Base-by-base conservation (phyloP, 202 grass and related monocot species). In the Setaria italica region DNA sequence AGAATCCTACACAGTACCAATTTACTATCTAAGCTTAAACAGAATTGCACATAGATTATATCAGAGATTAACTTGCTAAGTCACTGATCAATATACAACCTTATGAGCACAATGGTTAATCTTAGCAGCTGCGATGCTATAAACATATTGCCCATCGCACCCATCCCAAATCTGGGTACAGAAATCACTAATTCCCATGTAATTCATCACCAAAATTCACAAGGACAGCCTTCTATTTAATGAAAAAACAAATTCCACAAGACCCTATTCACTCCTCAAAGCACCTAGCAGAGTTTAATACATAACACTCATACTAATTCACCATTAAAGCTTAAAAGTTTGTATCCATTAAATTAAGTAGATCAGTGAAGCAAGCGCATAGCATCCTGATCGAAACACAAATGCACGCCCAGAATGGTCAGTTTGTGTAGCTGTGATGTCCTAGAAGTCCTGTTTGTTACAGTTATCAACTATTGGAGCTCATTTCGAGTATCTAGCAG, bases 161-260 rank as follows among this genome's bases (percentile, higher is more conserved):
- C 35, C n/a, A 49, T 42, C 37, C 11, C 32, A 55, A 66, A 7
- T 70, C 10, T 75, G 62, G n/a, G 9, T 57, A 83, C 0, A 74
- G 4, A 53, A 83, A 86, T 59, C 48, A 79, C 11, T 20, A 74
- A 62, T 33, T 39, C 6, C 0, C 45, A 73, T 63, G 16, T 7
- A 75, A 20, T 59, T 74, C 2, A 42, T 60, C 37, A 76, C 20
- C 39, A 78, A 11, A 86, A 48, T 39, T 54, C 21, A 82, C 14
- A 60, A 17, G 13, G n/a, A 12, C 42, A 76, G 4, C 2, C 55
- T 70, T 33, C 1, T 13, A 43, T 54, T 56, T n/a, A 16, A 45
- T 3, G 17, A 58, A 39, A 8, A 63, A 46, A 12, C 42, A 14
- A 63, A 25, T 8, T 21, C 29, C 3, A 86, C 0, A 5, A 56